Conservation (phyloP, 164 flowering plant genomes). For the Kingdonia uniflora region DNA sequence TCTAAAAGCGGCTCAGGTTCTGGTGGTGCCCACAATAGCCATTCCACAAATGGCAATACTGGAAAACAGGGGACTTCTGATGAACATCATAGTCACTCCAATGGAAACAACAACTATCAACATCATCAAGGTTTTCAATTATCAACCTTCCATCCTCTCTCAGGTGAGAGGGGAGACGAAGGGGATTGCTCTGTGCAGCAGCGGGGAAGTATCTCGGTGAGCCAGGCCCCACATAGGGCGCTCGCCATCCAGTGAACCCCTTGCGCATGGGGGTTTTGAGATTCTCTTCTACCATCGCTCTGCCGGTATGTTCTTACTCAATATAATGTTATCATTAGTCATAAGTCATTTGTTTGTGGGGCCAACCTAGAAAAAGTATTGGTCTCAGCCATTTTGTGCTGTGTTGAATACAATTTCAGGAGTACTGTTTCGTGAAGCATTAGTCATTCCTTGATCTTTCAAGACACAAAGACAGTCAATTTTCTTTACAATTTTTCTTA, state of each 20-base stretch:
- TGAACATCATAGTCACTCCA: constrained; percentile 16
- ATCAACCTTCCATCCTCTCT: constrained; percentile 19
- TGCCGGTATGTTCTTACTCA: background rate
- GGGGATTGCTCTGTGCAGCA: constrained; percentile 42
- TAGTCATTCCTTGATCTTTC: no score
- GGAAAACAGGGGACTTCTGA: constrained; percentile 24
- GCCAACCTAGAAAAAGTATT: no score
- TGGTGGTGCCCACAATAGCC: constrained; percentile 14
- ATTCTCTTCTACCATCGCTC: background rate
- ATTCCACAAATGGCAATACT: constrained; percentile 12
- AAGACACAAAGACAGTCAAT: no score
- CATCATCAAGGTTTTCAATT: constrained; percentile 21
- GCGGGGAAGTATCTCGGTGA: constrained; percentile 37
- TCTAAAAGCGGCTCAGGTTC: constrained; percentile 22
- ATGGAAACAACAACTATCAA: constrained; percentile 17
- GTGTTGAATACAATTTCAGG: no score
- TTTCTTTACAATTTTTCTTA: no score
- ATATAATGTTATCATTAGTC: background rate
- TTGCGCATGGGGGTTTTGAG: background rate
- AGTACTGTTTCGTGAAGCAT: no score
- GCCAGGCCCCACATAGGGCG: constrained; percentile 42
- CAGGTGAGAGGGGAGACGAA: constrained; percentile 31
- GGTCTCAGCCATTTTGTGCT: no score
- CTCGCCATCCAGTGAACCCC: constrained; percentile 42
- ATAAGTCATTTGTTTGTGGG: no score